Conservation (phyloP, 208 protist species). For the Spongospora subterranea region DNA sequence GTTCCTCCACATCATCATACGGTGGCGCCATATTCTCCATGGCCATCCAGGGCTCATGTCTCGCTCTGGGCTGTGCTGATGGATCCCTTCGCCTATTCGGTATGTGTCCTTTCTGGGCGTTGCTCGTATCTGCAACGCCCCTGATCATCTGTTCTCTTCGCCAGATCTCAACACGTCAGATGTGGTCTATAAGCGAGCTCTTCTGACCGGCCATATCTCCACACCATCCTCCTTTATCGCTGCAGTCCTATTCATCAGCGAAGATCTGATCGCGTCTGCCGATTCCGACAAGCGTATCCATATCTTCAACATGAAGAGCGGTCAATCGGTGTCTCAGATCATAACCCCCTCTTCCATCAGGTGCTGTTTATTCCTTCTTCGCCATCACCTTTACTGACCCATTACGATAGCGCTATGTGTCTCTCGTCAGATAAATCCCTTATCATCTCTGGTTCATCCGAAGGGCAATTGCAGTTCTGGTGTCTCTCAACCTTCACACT, state of each 20-base stretch:
- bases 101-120: background rate
- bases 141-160: too few species aligned
- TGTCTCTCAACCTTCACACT: background rate
- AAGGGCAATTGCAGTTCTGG: background rate
- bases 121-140: background rate
- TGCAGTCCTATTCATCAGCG: background rate
- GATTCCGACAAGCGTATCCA: background rate
- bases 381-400: background rate
- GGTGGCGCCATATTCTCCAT: slow-evolving; percentile 32
- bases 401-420: background rate
- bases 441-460: background rate
- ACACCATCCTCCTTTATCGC: background rate
- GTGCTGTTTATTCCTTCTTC: background rate
- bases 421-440: background rate
- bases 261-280: background rate
- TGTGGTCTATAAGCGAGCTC: background rate
- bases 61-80: slow-evolving; percentile 9
- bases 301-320: background rate
- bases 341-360: background rate
- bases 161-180: background rate
- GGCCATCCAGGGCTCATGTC: background rate
- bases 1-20: background rate
- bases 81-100: slow-evolving; percentile 45
- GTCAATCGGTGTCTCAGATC: background rate
- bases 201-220: background rate